phyloP scores from a whole-genome alignment of 768 basidiomycete species.

The Mycena crocata region DNA sequence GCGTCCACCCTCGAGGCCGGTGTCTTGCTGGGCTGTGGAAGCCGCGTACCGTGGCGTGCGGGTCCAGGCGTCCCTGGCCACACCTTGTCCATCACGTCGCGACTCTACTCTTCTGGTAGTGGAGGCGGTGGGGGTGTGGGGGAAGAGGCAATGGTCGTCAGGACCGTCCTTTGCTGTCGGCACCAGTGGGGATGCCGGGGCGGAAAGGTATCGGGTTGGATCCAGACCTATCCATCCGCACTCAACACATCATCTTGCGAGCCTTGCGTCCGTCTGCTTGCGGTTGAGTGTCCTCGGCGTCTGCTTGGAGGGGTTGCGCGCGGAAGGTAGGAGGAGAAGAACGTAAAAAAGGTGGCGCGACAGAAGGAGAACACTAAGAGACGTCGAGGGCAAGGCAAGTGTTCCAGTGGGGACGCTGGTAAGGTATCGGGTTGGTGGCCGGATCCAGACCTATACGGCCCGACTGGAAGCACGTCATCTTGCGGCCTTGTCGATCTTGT shows the following conservation, averaged over 20 bases:
- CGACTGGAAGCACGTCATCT: no score
- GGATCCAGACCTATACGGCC: no score
- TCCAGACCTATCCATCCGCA: conserved; percentile 1
- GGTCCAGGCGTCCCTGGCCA: neutral
- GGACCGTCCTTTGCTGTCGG: neutral
- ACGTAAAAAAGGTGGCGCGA: no score
- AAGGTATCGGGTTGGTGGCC: no score
- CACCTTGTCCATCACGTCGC: conserved; percentile 4
- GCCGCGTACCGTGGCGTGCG: conserved; percentile 6
- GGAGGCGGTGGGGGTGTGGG: neutral
- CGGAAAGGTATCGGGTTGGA: neutral
- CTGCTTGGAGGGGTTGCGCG: no score
- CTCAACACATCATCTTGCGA: neutral
- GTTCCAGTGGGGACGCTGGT: no score
- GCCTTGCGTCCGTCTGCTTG: neutral
- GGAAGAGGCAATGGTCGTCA: neutral
- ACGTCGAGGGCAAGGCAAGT: no score
- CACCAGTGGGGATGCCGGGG: neutral
- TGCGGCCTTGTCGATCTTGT: no score
- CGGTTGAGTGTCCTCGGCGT: neutral
- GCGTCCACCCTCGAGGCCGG: conserved; percentile 11
- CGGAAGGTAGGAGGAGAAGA: neutral
- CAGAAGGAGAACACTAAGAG: no score
- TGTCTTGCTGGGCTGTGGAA: neutral
- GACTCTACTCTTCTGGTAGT: neutral